A percentile compares a stretch with the other conserved stretches of the same genome.
phyloP scores from a whole-genome alignment of 495 filamentous ascomycete genomes.

The Letharia lupina region DNA sequence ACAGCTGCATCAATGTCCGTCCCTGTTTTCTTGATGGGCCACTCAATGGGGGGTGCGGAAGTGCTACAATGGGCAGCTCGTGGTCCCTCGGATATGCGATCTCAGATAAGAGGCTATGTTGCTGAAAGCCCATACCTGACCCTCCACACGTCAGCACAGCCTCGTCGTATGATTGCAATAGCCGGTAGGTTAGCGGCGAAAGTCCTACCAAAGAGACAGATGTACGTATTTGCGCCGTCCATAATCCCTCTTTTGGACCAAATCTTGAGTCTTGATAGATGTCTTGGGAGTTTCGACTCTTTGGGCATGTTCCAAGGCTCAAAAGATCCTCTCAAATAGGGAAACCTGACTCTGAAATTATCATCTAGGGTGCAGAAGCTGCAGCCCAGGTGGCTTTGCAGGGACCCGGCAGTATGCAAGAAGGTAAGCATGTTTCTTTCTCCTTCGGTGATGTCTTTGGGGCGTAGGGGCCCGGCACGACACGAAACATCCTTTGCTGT shows the following conservation, averaged over 20 bases:
- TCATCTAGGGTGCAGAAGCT: constrained; percentile 47
- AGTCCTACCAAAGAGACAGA: constrained; percentile 48
- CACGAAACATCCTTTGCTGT: neutral
- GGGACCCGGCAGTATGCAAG: constrained; percentile 52
- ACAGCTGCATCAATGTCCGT: constrained; percentile 26
- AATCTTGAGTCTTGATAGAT: neutral
- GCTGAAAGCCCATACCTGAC: constrained; percentile 62
- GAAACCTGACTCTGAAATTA: neutral
- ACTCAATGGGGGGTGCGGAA: constrained; percentile 77
- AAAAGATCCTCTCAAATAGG: neutral
- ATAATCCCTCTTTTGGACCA: neutral
- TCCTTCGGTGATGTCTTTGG: neutral
- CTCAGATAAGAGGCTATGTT: constrained; percentile 53
- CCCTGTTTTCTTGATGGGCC: constrained; percentile 79
- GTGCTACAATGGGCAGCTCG: constrained; percentile 46
- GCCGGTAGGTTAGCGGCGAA: constrained; percentile 56
- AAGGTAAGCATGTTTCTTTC: constrained; percentile 14
- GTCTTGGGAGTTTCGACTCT: neutral
- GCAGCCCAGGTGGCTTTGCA: constrained; percentile 47
- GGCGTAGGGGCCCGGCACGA: neutral
- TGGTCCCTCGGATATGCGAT: constrained; percentile 33
- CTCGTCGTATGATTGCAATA: constrained; percentile 46
- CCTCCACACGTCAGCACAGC: constrained; percentile 53
- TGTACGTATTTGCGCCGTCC: neutral
- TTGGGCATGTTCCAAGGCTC: neutral